phyloP scores from a whole-genome alignment of 2,329 filamentous ascomycete genomes.

The Clarireedia homoeocarpa region DNA sequence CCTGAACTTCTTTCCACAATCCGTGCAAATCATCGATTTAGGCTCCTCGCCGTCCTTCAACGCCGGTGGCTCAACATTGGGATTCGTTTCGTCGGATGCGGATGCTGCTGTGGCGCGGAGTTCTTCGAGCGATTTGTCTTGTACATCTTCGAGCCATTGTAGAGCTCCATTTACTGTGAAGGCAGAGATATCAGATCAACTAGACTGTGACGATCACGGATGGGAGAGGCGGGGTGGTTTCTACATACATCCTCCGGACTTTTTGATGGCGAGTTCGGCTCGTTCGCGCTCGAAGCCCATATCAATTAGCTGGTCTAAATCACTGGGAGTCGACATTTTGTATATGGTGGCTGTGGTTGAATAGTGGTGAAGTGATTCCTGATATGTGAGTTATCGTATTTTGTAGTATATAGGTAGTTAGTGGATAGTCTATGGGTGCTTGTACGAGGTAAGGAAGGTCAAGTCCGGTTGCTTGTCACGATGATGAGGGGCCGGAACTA shows the following conservation, averaged over 20 bases:
- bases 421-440: neutral
- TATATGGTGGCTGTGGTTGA: neutral
- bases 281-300: constrained; percentile 80
- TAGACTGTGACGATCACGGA: neutral
- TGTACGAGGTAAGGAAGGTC: too few relatives aligned
- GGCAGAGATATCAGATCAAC: constrained; percentile 12
- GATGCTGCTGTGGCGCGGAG: constrained; percentile 45
- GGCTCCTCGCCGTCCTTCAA: constrained; percentile 64
- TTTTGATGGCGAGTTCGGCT: constrained; percentile 76
- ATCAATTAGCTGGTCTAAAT: constrained; percentile 54
- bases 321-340: constrained; percentile 44
- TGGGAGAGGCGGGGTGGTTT: neutral
- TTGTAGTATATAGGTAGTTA: neutral
- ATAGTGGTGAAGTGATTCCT: neutral
- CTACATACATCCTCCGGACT: constrained; percentile 65
- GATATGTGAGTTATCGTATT: neutral
- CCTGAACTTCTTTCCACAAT: constrained; percentile 87
- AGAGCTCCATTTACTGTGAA: constrained; percentile 72
- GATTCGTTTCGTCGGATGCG: constrained; percentile 42
- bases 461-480: too few relatives aligned
- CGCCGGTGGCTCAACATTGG: constrained; percentile 51
- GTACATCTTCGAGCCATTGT: constrained; percentile 89
- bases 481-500: too few relatives aligned
- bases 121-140: constrained; percentile 79
- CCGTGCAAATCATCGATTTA: constrained; percentile 83